Percentiles rank a stretch among this genome's conserved stretches.
Evolutionary conservation across 208 protist genomes (phyloP).

Genomic region (Trypanosoma scelopori): DNA sequence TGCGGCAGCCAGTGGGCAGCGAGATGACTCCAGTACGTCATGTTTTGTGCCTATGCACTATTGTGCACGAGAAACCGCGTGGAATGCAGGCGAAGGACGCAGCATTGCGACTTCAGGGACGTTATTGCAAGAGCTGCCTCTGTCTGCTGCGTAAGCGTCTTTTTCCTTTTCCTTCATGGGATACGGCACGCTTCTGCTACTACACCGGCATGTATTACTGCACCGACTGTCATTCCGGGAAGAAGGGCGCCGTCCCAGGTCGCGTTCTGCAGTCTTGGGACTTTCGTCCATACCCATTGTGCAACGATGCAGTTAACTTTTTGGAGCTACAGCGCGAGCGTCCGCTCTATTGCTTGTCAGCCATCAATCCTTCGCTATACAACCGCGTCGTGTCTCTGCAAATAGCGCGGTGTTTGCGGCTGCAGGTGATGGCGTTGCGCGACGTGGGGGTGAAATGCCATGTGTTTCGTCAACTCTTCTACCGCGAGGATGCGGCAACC

Average conservation of each 20-base stretch:
- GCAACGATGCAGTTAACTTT: slow-evolving; percentile 30
- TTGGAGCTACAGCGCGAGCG: slow-evolving; percentile 25
- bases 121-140: slow-evolving; percentile 35
- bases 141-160: slow-evolving; percentile 11
- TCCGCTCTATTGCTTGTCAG: slow-evolving; percentile 38
- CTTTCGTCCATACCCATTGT: slow-evolving; percentile 34
- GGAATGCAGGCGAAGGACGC: slow-evolving; percentile 31
- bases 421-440: slow-evolving; percentile 32
- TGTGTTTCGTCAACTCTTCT: slow-evolving; percentile 33
- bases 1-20: neutral
- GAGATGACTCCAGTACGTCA: slow-evolving; percentile 12
- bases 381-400: slow-evolving; percentile 18
- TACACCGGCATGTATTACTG: slow-evolving; percentile 60
- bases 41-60: slow-evolving; percentile 20
- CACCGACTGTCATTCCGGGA: slow-evolving; percentile 28
- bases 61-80: slow-evolving; percentile 15
- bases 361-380: slow-evolving; percentile 34
- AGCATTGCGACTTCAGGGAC: slow-evolving; percentile 20
- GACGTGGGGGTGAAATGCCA: slow-evolving; percentile 34
- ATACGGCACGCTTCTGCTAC: slow-evolving; percentile 46
- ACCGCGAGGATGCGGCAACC: slow-evolving; percentile 14
- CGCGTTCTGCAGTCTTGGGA: slow-evolving; percentile 45
- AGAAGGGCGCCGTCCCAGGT: slow-evolving; percentile 31
- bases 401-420: slow-evolving; percentile 24
- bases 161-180: slow-evolving; percentile 21